A percentile compares a stretch with the other conserved stretches of the same genome.
These are phyloP conservation scores for Oryza nivara DNA, from an alignment of 176 grass and related monocot species.

Conservation along the genomic window DNA sequence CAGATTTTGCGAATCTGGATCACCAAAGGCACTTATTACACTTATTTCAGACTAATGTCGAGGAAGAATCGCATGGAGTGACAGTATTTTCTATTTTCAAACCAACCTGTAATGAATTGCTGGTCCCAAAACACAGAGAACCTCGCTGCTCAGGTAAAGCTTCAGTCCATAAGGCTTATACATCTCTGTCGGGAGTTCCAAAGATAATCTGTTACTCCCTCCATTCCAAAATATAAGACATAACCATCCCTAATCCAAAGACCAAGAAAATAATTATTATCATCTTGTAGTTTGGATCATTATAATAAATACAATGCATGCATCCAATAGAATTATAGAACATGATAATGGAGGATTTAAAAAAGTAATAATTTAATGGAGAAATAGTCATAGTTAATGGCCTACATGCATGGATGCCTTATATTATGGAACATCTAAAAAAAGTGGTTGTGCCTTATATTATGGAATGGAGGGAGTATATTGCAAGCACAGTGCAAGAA, in stretches of 20 bases:
- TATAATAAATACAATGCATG: too few relatives aligned
- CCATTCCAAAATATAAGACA: too few relatives aligned
- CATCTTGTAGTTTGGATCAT: too few relatives aligned
- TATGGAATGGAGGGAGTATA: neutral
- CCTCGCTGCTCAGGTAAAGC: slow-evolving; percentile 6
- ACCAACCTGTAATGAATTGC: neutral
- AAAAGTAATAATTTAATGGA: too few relatives aligned
- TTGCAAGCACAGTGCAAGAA: neutral
- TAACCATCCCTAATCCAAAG: too few relatives aligned
- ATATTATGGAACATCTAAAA: too few relatives aligned
- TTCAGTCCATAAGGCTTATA: neutral
- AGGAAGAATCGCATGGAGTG: neutral
- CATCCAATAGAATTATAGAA: too few relatives aligned
- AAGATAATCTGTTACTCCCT: neutral
- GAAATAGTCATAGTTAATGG: too few relatives aligned
- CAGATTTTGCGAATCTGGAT: neutral
- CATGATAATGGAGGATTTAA: too few relatives aligned
- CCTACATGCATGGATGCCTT: too few relatives aligned
- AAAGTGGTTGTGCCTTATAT: too few relatives aligned
- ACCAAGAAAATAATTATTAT: too few relatives aligned
- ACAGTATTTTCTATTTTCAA: neutral
- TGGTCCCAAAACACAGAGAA: neutral
- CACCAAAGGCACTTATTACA: slow-evolving; percentile 6
- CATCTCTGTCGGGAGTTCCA: neutral
- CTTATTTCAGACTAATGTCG: slow-evolving; percentile 15